Base-by-base conservation (phyloP, 1,139 yeast genomes). In the Debaryomyces singareniensis region DNA sequence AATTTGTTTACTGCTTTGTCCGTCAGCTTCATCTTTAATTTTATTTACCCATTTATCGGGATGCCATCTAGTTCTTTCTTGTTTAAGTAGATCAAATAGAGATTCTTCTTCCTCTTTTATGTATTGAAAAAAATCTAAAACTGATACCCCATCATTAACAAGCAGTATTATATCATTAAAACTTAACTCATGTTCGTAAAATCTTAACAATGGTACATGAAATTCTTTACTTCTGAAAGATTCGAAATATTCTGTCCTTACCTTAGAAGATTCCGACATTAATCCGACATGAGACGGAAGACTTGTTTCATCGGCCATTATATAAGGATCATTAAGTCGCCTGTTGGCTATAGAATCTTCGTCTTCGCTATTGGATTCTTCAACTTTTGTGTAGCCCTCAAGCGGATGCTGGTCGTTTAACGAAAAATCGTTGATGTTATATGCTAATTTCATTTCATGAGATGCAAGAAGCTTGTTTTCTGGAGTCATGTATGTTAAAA, bases 31-130 rank as follows among this genome's bases (percentile, higher is more conserved):
- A 12, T 36, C 29, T 12, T 35, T 35, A 13, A 49, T 35, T 29
- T 42, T 39, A 4, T 48, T 47, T 5, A 51, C 43, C 72, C 72
- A 65, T 42, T 66, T 70, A 45, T 79, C 87, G 2, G 87, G 87
- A 46, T 79, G 87, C 86, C 86, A 79, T 36, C 71, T 54, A 3
- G 77, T 49, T 35, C 86, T 44, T 43, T 78, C 86, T 20, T 39
- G 44, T 34, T 66, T 71, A 5, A 76, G 35, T 4, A 70, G 42
- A 2, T 51, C 58, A 9, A 37, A 15, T 13, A 49, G 32, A 4
- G 37, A 32, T 15, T 42, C 49, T 14, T 42, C 34, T 1, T 42
- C 38, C 2, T 31, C 15, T 14, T 30, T 32, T 9, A 62, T 48
- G 14, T 34, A 34, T 6, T 43, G 29, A 39, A 61, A 66, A 35